Conservation (phyloP, 2,329 filamentous ascomycete species). For the Geosmithia morbida region DNA sequence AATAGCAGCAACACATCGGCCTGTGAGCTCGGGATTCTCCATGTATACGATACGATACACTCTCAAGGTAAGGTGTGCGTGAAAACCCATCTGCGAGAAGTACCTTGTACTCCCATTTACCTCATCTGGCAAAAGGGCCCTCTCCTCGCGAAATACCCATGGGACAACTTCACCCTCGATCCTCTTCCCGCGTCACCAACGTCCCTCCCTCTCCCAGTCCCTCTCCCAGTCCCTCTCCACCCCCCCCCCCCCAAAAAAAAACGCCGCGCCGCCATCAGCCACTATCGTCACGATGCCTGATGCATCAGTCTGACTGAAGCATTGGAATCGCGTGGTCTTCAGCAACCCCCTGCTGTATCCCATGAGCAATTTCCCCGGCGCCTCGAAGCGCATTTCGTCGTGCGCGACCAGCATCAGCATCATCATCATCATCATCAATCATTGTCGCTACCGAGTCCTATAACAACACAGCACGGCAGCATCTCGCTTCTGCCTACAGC, state of each 20-base stretch:
- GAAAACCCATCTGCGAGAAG: too few relatives aligned
- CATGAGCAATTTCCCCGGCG: slow-evolving; percentile 24
- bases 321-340: slow-evolving; percentile 25
- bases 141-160: too few relatives aligned
- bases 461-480: too few relatives aligned
- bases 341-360: slow-evolving; percentile 19
- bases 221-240: background rate
- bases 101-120: too few relatives aligned
- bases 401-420: slow-evolving; percentile 23
- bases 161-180: slow-evolving; percentile 6
- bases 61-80: too few relatives aligned
- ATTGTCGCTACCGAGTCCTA: too few relatives aligned
- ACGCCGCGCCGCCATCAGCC: background rate
- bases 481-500: too few relatives aligned
- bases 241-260: too few relatives aligned
- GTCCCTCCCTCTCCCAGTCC: background rate
- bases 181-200: slow-evolving; percentile 3
- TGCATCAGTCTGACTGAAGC: slow-evolving; percentile 26
- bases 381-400: slow-evolving; percentile 29
- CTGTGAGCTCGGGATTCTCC: too few relatives aligned
- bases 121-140: too few relatives aligned
- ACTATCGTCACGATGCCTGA: slow-evolving; percentile 20
- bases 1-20: too few relatives aligned
- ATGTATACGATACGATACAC: too few relatives aligned
- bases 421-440: background rate